Conservation (phyloP, 176 grass and related monocot species). For the Bromus sterilis region DNA sequence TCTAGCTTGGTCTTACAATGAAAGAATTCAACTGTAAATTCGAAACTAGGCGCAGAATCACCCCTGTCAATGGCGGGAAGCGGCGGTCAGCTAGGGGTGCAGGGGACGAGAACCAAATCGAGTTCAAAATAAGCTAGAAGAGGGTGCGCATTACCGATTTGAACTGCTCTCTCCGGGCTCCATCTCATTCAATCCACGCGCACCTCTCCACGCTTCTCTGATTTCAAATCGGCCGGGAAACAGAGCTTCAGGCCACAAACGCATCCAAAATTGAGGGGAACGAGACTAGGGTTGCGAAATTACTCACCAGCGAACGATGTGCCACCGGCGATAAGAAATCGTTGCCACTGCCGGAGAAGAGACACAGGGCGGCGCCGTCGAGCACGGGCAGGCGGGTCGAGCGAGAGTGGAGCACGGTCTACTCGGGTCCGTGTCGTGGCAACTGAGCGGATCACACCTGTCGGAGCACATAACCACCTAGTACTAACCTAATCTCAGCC, state of each 20-base stretch:
- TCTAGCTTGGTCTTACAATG: too few relatives aligned
- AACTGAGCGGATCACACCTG: background rate
- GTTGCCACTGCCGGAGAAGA: background rate
- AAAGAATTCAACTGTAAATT: too few relatives aligned
- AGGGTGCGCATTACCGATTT: background rate
- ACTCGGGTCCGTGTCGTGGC: background rate
- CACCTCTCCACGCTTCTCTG: background rate
- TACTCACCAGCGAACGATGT: background rate
- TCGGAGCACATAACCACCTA: background rate
- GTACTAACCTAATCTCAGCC: background rate
- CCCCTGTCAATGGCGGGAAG: too few relatives aligned
- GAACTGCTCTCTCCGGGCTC: background rate
- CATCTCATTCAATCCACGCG: too few relatives aligned
- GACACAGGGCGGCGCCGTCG: background rate
- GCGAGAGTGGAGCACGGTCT: background rate
- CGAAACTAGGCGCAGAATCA: too few relatives aligned
- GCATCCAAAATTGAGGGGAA: background rate
- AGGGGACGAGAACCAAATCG: too few relatives aligned
- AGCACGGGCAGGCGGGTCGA: background rate
- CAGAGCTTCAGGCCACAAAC: background rate
- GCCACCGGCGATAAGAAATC: background rate
- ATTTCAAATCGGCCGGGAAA: background rate
- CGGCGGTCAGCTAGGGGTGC: too few relatives aligned
- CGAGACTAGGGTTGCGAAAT: background rate
- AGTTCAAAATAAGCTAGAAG: background rate